phyloP scores from a whole-genome alignment of 176 grass and related monocot species.

The Poa annua region DNA sequence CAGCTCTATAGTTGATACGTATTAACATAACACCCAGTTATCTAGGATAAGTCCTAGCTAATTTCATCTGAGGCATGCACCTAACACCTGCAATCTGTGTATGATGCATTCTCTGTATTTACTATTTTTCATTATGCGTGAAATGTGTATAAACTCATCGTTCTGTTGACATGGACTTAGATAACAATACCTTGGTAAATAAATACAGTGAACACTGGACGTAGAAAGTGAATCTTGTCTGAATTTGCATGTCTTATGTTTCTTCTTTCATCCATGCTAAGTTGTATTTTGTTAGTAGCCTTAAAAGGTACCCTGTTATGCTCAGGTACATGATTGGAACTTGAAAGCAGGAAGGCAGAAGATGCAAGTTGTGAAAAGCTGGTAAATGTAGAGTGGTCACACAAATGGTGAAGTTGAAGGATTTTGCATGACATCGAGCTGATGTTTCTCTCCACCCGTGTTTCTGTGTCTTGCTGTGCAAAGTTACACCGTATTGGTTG shows the following conservation, averaged over 20 bases:
- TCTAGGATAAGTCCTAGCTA: not conserved
- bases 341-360: slow-evolving; percentile 40
- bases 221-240: not conserved
- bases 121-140: not conserved
- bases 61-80: not conserved
- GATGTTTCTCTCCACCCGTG: slow-evolving; percentile 43
- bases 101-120: slow-evolving; percentile 2
- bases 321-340: slow-evolving; percentile 26
- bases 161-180: not conserved
- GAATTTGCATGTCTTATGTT: not conserved
- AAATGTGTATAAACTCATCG: not conserved
- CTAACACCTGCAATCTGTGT: not conserved
- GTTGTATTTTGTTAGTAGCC: not conserved
- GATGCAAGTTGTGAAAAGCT: slow-evolving; percentile 38
- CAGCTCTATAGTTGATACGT: not conserved
- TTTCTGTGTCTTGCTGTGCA: slow-evolving; percentile 41
- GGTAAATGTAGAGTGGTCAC: slow-evolving; percentile 41
- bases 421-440: slow-evolving; percentile 55
- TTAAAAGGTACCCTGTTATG: not conserved
- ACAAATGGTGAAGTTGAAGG: slow-evolving; percentile 36
- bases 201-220: not conserved
- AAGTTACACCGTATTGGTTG: slow-evolving; percentile 50
- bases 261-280: not conserved
- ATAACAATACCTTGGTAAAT: not conserved
- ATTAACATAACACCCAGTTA: not conserved